Percentiles rank a stretch among this genome's conserved stretches.
Conservation (phyloP, 2,329 filamentous ascomycete species). For the Cyphellophora europaea region DNA sequence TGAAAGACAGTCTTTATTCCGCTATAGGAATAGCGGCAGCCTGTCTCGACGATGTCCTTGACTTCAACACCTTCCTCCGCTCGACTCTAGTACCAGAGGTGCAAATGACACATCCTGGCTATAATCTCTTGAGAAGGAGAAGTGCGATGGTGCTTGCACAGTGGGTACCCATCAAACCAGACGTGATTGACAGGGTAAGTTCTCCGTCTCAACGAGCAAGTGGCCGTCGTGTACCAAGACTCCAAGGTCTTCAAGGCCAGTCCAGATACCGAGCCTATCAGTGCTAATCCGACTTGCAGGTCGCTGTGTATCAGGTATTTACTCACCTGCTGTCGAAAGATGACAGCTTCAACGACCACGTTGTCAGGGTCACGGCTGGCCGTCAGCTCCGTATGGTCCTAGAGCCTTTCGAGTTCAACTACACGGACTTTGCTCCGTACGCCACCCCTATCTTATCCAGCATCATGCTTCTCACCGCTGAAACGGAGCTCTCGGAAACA, state of each 20-base stretch:
- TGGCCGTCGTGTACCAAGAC: no score
- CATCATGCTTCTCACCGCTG: conserved; percentile 68
- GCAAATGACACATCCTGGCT: conserved; percentile 56
- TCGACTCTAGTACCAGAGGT: conserved; percentile 70
- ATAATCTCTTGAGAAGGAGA: conserved; percentile 75
- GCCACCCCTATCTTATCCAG: conserved; percentile 63
- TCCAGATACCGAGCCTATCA: no score
- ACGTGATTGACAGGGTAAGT: conserved; percentile 49
- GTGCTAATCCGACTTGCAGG: conserved; percentile 18
- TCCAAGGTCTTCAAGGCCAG: no score
- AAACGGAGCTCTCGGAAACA: conserved; percentile 74
- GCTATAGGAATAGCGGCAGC: conserved; percentile 80
- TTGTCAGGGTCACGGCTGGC: conserved; percentile 85
- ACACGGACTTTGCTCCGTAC: conserved; percentile 66
- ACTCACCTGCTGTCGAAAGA: conserved; percentile 70
- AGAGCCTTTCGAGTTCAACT: conserved; percentile 74
- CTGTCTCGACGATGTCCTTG: conserved; percentile 62
- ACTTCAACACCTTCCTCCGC: conserved; percentile 73
- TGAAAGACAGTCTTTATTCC: conserved; percentile 91
- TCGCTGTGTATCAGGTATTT: conserved; percentile 79
- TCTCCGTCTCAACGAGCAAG: no score
- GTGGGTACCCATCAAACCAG: conserved; percentile 75
- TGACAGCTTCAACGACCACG: conserved; percentile 76
- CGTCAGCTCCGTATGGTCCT: conserved; percentile 71
- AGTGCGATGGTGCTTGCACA: conserved; percentile 83